Percentiles rank a stretch among this genome's conserved stretches.
These are phyloP conservation scores for Backusella luteola DNA, from an alignment of 192 early-diverging fungal species.

Conservation along the genomic window DNA sequence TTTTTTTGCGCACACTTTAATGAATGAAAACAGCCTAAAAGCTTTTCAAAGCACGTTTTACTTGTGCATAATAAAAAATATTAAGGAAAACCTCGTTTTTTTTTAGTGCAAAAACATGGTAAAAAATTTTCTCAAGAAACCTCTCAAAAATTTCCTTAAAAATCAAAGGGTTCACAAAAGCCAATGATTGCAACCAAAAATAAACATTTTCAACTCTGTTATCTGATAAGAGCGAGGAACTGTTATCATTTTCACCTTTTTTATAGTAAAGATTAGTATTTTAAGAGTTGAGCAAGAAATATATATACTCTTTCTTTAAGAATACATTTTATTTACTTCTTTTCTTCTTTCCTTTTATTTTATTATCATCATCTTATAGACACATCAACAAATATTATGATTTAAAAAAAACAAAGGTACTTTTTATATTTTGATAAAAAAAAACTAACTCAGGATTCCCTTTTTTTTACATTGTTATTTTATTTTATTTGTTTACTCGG, in stretches of 20 bases:
- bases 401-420: neutral
- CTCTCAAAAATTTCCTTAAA: neutral
- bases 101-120: neutral
- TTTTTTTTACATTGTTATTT: neutral
- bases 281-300: neutral
- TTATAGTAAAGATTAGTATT: neutral
- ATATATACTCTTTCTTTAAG: neutral
- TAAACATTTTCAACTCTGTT: neutral
- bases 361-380: neutral
- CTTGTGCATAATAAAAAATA: neutral
- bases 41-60: neutral
- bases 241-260: neutral
- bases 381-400: neutral
- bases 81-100: neutral
- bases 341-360: neutral
- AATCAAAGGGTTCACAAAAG: neutral
- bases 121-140: neutral
- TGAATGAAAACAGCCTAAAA: neutral
- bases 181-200: neutral
- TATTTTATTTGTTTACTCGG: conserved; percentile 46
- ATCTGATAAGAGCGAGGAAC: neutral
- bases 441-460: neutral
- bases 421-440: neutral
- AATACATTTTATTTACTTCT: neutral
- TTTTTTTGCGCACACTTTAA: neutral